phyloP scores from a whole-genome alignment of 1,139 yeast species.

The Candida dubliniensis region DNA sequence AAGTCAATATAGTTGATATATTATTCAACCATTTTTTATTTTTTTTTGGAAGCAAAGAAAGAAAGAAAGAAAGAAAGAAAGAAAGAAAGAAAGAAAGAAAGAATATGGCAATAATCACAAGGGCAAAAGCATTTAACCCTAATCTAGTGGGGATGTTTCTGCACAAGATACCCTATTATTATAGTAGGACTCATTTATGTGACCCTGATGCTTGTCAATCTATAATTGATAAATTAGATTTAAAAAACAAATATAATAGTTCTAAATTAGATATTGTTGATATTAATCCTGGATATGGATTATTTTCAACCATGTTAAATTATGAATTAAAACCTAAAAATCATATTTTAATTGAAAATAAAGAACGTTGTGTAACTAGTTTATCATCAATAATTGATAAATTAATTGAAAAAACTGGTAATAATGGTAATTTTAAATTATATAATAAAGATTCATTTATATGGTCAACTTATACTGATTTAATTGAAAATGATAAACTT shows the following conservation, averaged over 20 bases:
- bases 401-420: slow-evolving; percentile 23
- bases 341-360: slow-evolving; percentile 59
- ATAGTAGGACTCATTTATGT: slow-evolving; percentile 15
- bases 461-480: slow-evolving; percentile 58
- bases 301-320: slow-evolving; percentile 55
- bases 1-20: no score
- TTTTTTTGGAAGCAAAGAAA: background rate
- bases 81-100: background rate
- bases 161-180: background rate
- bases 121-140: slow-evolving; percentile 33
- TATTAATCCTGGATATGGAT: slow-evolving; percentile 58
- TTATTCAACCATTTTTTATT: no score
- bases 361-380: slow-evolving; percentile 34
- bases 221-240: slow-evolving; percentile 43
- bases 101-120: background rate
- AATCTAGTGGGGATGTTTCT: slow-evolving; percentile 18
- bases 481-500: slow-evolving; percentile 43
- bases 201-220: slow-evolving; percentile 32
- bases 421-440: slow-evolving; percentile 31
- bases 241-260: slow-evolving; percentile 42
- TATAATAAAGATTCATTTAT: slow-evolving; percentile 54
- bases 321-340: slow-evolving; percentile 56
- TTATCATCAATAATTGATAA: slow-evolving; percentile 27
- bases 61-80: background rate
- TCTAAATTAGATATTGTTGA: slow-evolving; percentile 61